These are phyloP conservation scores for Rhipidocladum racemiflorum DNA, from an alignment of 176 grass and related monocot species.

Conservation along the genomic window DNA sequence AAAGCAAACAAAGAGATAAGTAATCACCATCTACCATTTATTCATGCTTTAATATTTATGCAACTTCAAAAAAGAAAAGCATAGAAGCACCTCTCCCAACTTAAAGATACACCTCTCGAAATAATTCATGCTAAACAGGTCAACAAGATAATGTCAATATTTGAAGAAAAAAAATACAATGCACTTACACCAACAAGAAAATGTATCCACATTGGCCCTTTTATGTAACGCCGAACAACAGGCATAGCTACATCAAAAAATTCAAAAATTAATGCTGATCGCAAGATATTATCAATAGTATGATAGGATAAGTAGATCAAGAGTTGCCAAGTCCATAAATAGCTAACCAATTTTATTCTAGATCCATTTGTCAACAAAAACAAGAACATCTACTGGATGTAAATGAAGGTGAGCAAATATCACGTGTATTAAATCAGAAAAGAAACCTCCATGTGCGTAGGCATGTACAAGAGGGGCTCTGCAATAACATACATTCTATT, in stretches of 20 bases:
- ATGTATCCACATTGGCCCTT: slow-evolving; percentile 94
- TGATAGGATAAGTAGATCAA: neutral
- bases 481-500: neutral
- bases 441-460: neutral
- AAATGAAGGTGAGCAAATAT: neutral
- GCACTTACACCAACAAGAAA: slow-evolving; percentile 94
- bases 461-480: neutral
- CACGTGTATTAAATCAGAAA: neutral
- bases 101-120: neutral
- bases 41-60: too few relatives aligned
- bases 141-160: neutral
- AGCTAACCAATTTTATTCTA: neutral
- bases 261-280: slow-evolving; percentile 23
- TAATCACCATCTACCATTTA: too few relatives aligned
- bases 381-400: neutral
- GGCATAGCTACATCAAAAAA: slow-evolving; percentile 64
- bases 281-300: neutral
- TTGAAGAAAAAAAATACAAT: neutral
- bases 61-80: too few relatives aligned
- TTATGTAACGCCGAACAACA: slow-evolving; percentile 60
- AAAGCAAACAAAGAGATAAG: too few relatives aligned
- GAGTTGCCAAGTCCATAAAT: neutral
- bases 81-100: too few relatives aligned
- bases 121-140: neutral
- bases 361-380: neutral